Percentiles rank a stretch among this genome's conserved stretches.
Conservation (phyloP, 768 basidiomycete species). For the Erythrobasidium yunnanense region DNA sequence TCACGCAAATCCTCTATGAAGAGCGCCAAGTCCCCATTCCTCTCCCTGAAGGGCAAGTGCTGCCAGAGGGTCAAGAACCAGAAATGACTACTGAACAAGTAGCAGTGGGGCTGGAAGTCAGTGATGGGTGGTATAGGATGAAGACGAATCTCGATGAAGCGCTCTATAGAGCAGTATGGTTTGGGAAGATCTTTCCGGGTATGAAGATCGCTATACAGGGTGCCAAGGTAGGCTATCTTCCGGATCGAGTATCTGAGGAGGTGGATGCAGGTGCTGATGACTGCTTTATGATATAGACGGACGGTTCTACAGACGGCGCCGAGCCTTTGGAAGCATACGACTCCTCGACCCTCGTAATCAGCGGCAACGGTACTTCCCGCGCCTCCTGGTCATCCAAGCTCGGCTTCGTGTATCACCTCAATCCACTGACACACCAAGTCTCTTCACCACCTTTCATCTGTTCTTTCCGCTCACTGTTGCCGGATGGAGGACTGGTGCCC, state of each 20-base stretch:
- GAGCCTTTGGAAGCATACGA: constrained; percentile 74
- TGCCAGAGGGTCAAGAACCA: no score
- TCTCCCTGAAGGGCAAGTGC: no score
- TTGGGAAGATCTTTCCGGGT: constrained; percentile 60
- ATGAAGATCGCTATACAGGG: constrained; percentile 72
- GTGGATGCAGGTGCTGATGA: constrained; percentile 17
- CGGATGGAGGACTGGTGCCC: constrained; percentile 68
- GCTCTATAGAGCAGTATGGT: constrained; percentile 57
- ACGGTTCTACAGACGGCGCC: constrained; percentile 60
- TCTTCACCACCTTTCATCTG: constrained; percentile 53
- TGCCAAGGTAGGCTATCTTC: constrained; percentile 54
- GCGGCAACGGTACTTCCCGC: constrained; percentile 75
- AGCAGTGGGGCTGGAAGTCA: constrained; percentile 68
- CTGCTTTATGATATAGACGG: constrained; percentile 48
- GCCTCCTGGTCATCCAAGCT: constrained; percentile 80
- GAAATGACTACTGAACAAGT: constrained; percentile 41
- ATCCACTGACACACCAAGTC: no score
- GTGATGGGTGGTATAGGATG: constrained; percentile 92
- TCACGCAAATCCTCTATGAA: constrained; percentile 60
- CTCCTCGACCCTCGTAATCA: constrained; percentile 48
- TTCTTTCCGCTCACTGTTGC: constrained; percentile 63
- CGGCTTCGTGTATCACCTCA: no score
- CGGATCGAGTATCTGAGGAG: background rate
- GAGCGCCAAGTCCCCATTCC: constrained; percentile 36
- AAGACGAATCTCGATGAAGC: constrained; percentile 59